phyloP scores from a whole-genome alignment of 2,329 filamentous ascomycete genomes.

The Botryotinia calthae region DNA sequence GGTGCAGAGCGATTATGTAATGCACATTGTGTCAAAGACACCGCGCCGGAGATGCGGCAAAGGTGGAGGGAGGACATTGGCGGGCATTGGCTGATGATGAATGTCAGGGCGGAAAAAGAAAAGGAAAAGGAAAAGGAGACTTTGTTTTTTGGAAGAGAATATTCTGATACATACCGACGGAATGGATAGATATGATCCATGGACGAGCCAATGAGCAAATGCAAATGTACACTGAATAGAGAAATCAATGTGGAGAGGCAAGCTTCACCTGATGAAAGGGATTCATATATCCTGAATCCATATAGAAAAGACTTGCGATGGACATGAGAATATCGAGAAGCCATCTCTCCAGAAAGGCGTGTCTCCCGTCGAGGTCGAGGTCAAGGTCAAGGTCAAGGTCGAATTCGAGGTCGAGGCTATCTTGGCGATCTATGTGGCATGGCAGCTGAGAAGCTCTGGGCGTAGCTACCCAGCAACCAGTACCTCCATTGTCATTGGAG shows the following conservation, averaged over 20 bases:
- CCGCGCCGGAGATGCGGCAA: neutral
- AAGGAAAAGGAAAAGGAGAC: neutral
- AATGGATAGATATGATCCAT: no score
- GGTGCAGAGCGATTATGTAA: neutral
- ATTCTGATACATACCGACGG: neutral
- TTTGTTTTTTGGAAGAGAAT: neutral
- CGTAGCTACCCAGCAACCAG: no score
- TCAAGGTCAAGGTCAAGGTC: neutral
- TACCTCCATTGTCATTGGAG: no score
- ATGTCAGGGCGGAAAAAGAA: neutral
- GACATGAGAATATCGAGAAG: neutral
- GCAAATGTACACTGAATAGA: neutral
- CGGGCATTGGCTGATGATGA: neutral
- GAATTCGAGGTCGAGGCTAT: neutral
- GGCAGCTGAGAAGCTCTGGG: neutral
- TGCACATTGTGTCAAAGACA: neutral
- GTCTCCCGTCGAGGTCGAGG: neutral
- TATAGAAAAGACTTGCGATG: no score
- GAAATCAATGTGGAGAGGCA: no score
- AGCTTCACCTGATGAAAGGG: no score
- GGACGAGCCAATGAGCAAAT: neutral
- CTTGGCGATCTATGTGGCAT: neutral
- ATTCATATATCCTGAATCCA: no score
- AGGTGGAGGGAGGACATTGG: neutral
- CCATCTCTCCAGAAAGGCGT: no score